Base-by-base conservation (phyloP, 73 alveolate genomes). In the Urostyla sp. region DNA sequence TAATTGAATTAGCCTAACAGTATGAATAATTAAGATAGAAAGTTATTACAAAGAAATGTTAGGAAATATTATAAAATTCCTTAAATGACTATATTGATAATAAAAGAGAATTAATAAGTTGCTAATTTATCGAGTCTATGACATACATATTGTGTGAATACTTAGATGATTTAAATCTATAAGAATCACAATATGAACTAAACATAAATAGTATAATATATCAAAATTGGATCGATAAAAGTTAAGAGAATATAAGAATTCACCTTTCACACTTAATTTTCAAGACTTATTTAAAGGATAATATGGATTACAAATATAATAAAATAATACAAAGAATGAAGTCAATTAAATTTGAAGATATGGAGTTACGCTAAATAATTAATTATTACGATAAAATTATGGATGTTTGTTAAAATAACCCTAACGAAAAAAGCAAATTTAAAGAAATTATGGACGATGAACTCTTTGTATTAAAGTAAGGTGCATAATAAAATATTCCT, bases 381-480 rank as follows among this genome's bases (percentile, higher is more conserved):
- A 1, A 21, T 18, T 11, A 34, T 7, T 28, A 20, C 16, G 20
- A 5, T 0, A 49, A 18, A 34, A 48, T 18, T 23, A 6, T 13
- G 7, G 54, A 69, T 16, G 60, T 16, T 50, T 30, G 32, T n/a
- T 16, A 31, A 8, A 3, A 31, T 18, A 59, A 10, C 55, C 20
- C 3, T 59, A 32, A n/a, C 36, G 20, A 38, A 58, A 1, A 18
- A 3, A 75, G 53, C 26, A 32, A 31, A 18, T 5, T 73, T 38
- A 31, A 10, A 6, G 85, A 73, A 32, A 27, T 73, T 2, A 24
- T 73, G 7, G 74, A 73, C 53, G 85, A 73, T 11, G 85, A 73
- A 34, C 59, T 73, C 4, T 26, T 38, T 31, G 75, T 50, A 3
- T 15, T 43, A 0, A 51, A 73, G 28, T 57, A 48, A 13, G 10